Percentiles rank a stretch among this genome's conserved stretches.
Evolutionary conservation across 768 basidiomycete species (phyloP).

Genomic region (Dendrothele bispora): DNA sequence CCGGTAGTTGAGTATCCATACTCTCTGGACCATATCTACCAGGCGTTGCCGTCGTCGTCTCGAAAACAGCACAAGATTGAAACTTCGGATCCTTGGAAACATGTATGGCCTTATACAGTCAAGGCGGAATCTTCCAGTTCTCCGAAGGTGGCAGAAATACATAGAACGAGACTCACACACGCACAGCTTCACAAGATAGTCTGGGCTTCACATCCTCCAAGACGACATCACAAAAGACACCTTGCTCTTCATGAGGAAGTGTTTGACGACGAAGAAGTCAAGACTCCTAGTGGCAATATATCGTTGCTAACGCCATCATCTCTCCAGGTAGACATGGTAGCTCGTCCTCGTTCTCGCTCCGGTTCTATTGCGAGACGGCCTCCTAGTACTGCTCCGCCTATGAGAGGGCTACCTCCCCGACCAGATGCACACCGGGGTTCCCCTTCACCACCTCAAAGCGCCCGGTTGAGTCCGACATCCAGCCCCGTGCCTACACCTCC

Average conservation of each 20-base stretch:
- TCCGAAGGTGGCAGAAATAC: not conserved
- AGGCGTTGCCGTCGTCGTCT: no score
- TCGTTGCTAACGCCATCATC: no score
- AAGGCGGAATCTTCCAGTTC: not conserved
- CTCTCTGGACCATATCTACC: no score
- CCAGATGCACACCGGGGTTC: slow-evolving; percentile 1
- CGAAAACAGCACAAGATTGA: no score
- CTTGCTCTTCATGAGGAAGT: slow-evolving; percentile 31
- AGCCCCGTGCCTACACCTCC: no score
- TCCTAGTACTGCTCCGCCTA: not conserved
- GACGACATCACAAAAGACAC: slow-evolving; percentile 24
- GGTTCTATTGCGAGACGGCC: slow-evolving; percentile 11
- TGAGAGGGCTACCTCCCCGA: slow-evolving; percentile 6
- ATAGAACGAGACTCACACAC: not conserved
- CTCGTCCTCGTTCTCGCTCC: slow-evolving; percentile 5
- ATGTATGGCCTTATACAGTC: no score
- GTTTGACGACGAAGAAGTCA: slow-evolving; percentile 25
- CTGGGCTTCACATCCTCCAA: not conserved
- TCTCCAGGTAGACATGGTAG: not conserved
- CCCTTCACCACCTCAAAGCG: no score
- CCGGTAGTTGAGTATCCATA: no score
- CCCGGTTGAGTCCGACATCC: not conserved
- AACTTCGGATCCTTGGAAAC: no score
- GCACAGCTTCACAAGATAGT: not conserved
- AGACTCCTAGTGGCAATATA: slow-evolving; percentile 26